phyloP scores from a whole-genome alignment of 1,139 yeast genomes.

The Yarrowia galli region DNA sequence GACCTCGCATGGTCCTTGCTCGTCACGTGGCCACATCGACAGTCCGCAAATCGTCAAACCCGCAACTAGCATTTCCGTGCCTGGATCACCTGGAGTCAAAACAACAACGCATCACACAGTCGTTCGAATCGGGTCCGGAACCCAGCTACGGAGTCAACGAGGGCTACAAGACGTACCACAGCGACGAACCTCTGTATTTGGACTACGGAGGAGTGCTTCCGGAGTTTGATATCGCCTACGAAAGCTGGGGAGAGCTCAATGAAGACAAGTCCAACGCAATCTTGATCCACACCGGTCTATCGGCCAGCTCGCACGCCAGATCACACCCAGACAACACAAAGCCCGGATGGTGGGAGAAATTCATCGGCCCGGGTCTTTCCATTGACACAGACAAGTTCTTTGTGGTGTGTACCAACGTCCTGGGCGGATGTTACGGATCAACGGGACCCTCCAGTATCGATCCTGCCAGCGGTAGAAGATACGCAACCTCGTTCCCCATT shows the following conservation, averaged over 20 bases:
- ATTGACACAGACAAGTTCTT: slow-evolving; percentile 83
- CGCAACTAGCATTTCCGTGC: slow-evolving; percentile 83
- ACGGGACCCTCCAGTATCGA: slow-evolving; percentile 90
- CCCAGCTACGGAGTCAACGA: slow-evolving; percentile 79
- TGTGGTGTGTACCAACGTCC: slow-evolving; percentile 85
- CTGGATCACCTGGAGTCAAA: slow-evolving; percentile 75
- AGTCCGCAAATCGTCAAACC: slow-evolving; percentile 54
- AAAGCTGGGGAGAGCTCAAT: slow-evolving; percentile 85
- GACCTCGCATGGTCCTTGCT: slow-evolving; percentile 11
- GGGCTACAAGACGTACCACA: slow-evolving; percentile 68
- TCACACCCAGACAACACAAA: slow-evolving; percentile 73
- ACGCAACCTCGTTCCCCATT: slow-evolving; percentile 89
- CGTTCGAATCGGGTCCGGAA: slow-evolving; percentile 79
- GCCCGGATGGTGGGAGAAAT: slow-evolving; percentile 96
- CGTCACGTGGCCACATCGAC: slow-evolving; percentile 17
- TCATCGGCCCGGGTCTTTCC: slow-evolving; percentile 83
- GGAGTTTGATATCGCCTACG: slow-evolving; percentile 82
- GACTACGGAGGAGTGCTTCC: slow-evolving; percentile 86
- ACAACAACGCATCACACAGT: slow-evolving; percentile 47
- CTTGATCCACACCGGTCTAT: slow-evolving; percentile 85
- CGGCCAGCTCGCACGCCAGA: slow-evolving; percentile 95
- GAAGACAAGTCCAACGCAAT: slow-evolving; percentile 70
- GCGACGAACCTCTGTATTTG: slow-evolving; percentile 66
- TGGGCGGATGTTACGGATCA: slow-evolving; percentile 95
- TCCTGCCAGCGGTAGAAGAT: slow-evolving; percentile 72